Evolutionary conservation across 2,329 filamentous ascomycete genomes (phyloP).

Genomic region (Fusarium chlamydosporum): DNA sequence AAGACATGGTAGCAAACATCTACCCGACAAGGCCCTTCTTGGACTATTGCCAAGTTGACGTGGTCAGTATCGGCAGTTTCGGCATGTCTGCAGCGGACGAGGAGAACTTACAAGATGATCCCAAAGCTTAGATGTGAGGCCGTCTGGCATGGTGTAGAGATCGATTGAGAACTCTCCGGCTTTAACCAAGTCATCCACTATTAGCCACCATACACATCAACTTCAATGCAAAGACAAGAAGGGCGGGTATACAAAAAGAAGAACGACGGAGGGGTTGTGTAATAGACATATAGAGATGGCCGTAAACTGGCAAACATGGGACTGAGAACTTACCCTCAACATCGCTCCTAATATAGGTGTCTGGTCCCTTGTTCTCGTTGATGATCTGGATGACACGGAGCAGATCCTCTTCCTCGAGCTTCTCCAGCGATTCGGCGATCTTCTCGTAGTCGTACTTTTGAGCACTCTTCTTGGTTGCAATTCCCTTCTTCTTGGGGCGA

Average conservation of each 20-base stretch:
- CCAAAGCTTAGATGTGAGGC: slow-evolving; percentile 93
- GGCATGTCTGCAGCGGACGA: not conserved
- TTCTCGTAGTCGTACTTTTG: slow-evolving; percentile 90
- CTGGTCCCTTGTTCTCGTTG: slow-evolving; percentile 93
- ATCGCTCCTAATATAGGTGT: slow-evolving; percentile 98
- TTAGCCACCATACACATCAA: slow-evolving; percentile 56
- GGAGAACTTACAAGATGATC: slow-evolving; percentile 74
- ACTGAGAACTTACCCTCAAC: slow-evolving; percentile 80
- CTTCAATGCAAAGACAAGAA: slow-evolving; percentile 45
- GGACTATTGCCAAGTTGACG: slow-evolving; percentile 47
- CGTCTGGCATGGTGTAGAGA: slow-evolving; percentile 94
- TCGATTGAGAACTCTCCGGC: slow-evolving; percentile 99
- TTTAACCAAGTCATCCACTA: slow-evolving; percentile 58
- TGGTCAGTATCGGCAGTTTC: slow-evolving; percentile 15
- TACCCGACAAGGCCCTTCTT: slow-evolving; percentile 61
- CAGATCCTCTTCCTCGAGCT: slow-evolving; percentile 91
- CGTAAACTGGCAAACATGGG: not conserved
- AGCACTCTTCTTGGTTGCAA: slow-evolving; percentile 82
- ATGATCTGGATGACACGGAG: slow-evolving; percentile 97
- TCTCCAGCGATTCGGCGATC: slow-evolving; percentile 90
- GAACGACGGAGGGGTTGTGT: not conserved
- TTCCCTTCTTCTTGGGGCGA: slow-evolving; percentile 70
- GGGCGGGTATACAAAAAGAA: slow-evolving; percentile 3
- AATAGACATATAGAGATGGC: not conserved
- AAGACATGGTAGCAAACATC: slow-evolving; percentile 30